Evolutionary conservation across 305 asterid species (phyloP).

Genomic region (Striga hermonthica): DNA sequence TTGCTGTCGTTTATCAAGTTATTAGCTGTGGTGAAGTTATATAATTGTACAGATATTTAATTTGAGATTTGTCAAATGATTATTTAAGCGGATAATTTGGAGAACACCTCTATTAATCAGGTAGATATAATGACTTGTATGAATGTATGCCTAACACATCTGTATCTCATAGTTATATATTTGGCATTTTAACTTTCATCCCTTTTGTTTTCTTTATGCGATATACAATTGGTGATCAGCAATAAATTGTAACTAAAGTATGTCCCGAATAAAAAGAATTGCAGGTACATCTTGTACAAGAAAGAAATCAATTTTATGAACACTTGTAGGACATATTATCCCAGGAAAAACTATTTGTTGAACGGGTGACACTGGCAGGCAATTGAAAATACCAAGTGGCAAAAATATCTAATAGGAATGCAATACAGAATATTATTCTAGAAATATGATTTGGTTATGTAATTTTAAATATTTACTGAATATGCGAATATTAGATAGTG

Average conservation of each 20-base stretch:
- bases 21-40: slow-evolving; percentile 10
- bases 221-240: neutral
- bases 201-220: neutral
- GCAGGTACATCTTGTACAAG: neutral
- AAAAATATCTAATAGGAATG: too few species aligned
- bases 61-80: neutral
- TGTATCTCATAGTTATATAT: neutral
- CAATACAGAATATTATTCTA: too few species aligned
- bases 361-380: too few species aligned
- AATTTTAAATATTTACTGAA: too few species aligned
- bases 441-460: too few species aligned
- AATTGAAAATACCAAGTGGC: too few species aligned
- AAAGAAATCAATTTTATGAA: neutral
- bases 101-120: neutral
- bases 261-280: too few species aligned
- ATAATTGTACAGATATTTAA: neutral
- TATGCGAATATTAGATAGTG: too few species aligned
- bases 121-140: neutral
- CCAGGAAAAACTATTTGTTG: too few species aligned
- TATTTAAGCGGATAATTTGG: neutral
- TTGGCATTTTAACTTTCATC: too few species aligned
- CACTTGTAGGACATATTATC: too few species aligned
- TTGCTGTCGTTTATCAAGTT: slow-evolving; percentile 14
- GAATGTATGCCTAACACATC: neutral
- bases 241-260: neutral